phyloP scores from a whole-genome alignment of 495 filamentous ascomycete species.

The Xanthoparmelia taractica region DNA sequence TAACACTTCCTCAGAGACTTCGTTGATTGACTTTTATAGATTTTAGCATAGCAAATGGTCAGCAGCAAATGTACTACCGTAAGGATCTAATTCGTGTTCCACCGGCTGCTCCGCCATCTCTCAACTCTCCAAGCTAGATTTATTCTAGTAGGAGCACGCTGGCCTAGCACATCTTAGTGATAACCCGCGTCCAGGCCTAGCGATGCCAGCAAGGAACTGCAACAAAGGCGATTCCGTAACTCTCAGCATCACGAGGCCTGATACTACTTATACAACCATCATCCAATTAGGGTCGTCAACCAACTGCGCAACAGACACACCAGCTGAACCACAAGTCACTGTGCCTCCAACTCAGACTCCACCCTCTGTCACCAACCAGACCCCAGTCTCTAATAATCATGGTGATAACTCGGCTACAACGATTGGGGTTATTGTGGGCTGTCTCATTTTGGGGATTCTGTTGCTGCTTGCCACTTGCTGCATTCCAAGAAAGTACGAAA shows the following conservation, averaged over 20 bases:
- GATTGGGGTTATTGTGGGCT: constrained; percentile 14
- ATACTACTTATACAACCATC: constrained; percentile 12
- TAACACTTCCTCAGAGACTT: not conserved
- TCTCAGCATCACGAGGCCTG: constrained; percentile 8
- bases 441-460: constrained; percentile 3
- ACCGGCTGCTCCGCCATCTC: constrained; percentile 7
- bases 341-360: constrained; percentile 5
- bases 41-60: constrained; percentile 24
- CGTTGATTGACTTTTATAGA: not conserved
- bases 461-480: constrained; percentile 12
- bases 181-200: not conserved
- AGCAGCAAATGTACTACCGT: not conserved
- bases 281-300: constrained; percentile 9
- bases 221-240: constrained; percentile 6
- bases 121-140: constrained; percentile 8
- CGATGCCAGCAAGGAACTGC: constrained; percentile 9
- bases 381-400: constrained; percentile 1
- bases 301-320: constrained; percentile 1
- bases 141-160: not conserved
- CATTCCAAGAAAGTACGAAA: constrained; percentile 3
- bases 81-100: constrained; percentile 4
- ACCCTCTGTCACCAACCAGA: constrained; percentile 5
- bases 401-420: constrained; percentile 12
- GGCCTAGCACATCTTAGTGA: constrained; percentile 1
- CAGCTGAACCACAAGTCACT: not conserved